Conservation (phyloP, 768 basidiomycete species). For the Mycena rosella region DNA sequence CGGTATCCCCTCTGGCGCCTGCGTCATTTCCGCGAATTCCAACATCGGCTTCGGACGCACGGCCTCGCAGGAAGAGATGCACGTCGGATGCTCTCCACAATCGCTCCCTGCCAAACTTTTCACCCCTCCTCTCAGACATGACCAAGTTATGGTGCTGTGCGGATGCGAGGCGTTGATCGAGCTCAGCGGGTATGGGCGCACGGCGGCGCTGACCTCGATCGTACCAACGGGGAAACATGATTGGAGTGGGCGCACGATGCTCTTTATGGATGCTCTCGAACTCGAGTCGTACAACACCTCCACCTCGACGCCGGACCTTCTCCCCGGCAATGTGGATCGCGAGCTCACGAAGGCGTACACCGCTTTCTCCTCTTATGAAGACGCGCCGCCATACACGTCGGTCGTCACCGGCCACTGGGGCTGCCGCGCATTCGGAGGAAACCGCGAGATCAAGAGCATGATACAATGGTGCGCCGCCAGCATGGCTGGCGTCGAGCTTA, state of each 20-base stretch:
- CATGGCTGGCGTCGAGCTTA: constrained; percentile 26
- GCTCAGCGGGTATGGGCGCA: constrained; percentile 21
- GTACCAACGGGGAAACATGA: constrained; percentile 7
- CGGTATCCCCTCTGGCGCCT: constrained; percentile 21
- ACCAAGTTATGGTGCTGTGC: constrained; percentile 29
- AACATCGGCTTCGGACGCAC: constrained; percentile 34
- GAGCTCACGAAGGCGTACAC: constrained; percentile 33
- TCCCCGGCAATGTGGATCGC: constrained; percentile 31
- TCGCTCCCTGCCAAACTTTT: constrained; percentile 25
- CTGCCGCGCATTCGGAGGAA: constrained; percentile 36
- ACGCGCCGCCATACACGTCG: constrained; percentile 14
- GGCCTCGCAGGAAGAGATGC: constrained; percentile 37
- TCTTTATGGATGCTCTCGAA: constrained; percentile 36
- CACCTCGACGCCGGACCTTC: constrained; percentile 17
- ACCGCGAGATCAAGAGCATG: constrained; percentile 32
- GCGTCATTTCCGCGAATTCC: constrained; percentile 32
- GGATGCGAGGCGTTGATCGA: constrained; percentile 28
- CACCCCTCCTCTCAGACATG: constrained; percentile 15
- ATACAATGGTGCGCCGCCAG: constrained; percentile 36
- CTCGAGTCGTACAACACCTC: constrained; percentile 28
- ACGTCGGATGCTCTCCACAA: constrained; percentile 31
- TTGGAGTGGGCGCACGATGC: constrained; percentile 29
- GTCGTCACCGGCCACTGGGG: constrained; percentile 37
- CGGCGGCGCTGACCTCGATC: constrained; percentile 4
- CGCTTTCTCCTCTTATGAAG: constrained; percentile 20